Conservation (phyloP, 1,139 yeast species). For the Arxiozyma bovina region DNA sequence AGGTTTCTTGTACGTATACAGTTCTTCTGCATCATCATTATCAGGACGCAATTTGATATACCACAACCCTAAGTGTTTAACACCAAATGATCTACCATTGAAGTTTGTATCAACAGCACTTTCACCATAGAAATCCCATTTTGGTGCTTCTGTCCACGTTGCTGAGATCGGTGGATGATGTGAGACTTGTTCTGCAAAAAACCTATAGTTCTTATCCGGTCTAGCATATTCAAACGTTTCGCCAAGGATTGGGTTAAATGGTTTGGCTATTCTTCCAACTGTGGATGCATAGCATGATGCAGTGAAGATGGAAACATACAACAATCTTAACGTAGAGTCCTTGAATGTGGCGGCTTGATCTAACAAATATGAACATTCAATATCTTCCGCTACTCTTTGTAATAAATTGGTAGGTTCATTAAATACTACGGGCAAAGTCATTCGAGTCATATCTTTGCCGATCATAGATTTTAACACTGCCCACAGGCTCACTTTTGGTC, state of each 20-base stretch:
- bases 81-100: conserved; percentile 87
- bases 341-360: conserved; percentile 68
- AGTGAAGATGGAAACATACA: conserved; percentile 88
- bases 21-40: conserved; percentile 49
- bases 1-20: conserved; percentile 89
- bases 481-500: conserved; percentile 92
- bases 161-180: conserved; percentile 98
- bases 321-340: conserved; percentile 74
- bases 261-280: conserved; percentile 87
- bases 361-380: conserved; percentile 75
- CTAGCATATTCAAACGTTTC: conserved; percentile 91
- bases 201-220: conserved; percentile 79
- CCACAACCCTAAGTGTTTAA: conserved; percentile 91
- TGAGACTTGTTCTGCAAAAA: conserved; percentile 90
- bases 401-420: conserved; percentile 90
- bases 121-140: conserved; percentile 96
- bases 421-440: conserved; percentile 93
- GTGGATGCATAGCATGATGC: conserved; percentile 94
- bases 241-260: conserved; percentile 90
- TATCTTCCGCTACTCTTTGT: conserved; percentile 92
- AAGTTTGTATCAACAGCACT: conserved; percentile 86
- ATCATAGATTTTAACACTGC: conserved; percentile 89
- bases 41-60: conserved; percentile 75
- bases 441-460: conserved; percentile 95
- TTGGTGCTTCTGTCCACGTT: conserved; percentile 73